Percentiles rank a stretch among this genome's conserved stretches.
These are phyloP conservation scores for Gossypium thurberi DNA, from an alignment of 345 rosid species.

Conservation along the genomic window DNA sequence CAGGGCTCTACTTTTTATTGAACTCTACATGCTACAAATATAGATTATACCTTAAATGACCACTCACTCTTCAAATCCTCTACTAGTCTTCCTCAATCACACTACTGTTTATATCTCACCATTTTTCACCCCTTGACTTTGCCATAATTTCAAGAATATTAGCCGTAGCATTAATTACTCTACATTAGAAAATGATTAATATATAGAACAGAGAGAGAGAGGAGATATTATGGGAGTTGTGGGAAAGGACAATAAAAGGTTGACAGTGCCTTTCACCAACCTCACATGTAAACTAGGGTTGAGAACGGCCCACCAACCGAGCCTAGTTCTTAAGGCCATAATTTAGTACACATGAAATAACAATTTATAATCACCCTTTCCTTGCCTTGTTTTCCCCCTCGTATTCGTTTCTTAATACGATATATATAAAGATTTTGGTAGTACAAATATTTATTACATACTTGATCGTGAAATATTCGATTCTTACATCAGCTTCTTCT, in stretches of 20 bases:
- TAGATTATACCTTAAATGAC: conserved; percentile 8
- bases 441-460: no score
- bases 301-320: conserved; percentile 5
- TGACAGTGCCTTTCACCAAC: conserved; percentile 46
- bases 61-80: conserved; percentile 4
- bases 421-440: no score
- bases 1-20: conserved; percentile 45
- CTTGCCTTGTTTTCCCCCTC: background rate
- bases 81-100: conserved; percentile 11
- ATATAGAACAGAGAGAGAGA: background rate
- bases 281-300: conserved; percentile 38
- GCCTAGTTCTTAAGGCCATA: conserved; percentile 12
- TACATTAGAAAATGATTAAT: background rate
- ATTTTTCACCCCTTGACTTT: background rate
- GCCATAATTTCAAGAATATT: background rate
- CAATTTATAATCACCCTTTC: background rate
- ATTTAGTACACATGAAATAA: conserved; percentile 5
- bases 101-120: background rate
- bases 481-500: background rate
- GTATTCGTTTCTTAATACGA: no score
- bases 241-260: conserved; percentile 23
- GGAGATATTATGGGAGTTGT: conserved; percentile 7
- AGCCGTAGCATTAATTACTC: background rate
- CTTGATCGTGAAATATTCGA: no score
- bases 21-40: conserved; percentile 14